Base-by-base conservation (phyloP, 768 basidiomycete species). In the Coprinopsis sp. region DNA sequence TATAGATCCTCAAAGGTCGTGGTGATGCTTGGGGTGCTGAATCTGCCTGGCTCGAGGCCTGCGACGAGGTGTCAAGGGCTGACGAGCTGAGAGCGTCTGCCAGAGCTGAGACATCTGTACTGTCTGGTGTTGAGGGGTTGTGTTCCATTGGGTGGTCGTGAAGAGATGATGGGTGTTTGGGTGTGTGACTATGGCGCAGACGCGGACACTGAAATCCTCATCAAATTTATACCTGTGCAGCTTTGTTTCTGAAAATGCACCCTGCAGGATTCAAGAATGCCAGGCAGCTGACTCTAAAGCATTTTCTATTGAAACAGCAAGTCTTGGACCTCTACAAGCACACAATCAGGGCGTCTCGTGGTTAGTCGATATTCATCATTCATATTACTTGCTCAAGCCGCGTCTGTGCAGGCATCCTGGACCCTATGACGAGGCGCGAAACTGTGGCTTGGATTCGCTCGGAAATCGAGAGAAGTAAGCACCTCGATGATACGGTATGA, bases 391-490 rank as follows among this genome's bases (percentile, higher is more conserved):
- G 13, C 40, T 41, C 45, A 50, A 36, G 19, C 40, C 44, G 24
- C 29, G 34, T 28, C 24, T 33, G 23, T 22, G 11, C 53, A 89
- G 88, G 62, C 33, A 82, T 91, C 40, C 78, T 78, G 28, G 76
- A 89, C 64, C 71, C 71, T 43, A 58, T 60, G 47, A 71, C 82
- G 23, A 75, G 87, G 49, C 62, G 64, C 49, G 87, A 90, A 55
- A 87, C 87, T 0, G 63, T 88, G 6, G 57, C 61, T 18, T 91
- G 87, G 85, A 77, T 90, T 62, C 80, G 88, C 23, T 58, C 66
- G 39, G 86, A 89, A 63, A 78, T 90, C 54, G 82, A 87, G 57
- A 69, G 79, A 49, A 81, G 79, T 54, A 73, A 63, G 49, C 59
- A 80, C 56, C 57, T 86, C 31, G 60, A 69, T 10, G 82, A 89